A percentile compares a stretch with the other conserved stretches of the same genome.
phyloP scores from a whole-genome alignment of 75 land plant species.

The Cupressus sempervirens region DNA sequence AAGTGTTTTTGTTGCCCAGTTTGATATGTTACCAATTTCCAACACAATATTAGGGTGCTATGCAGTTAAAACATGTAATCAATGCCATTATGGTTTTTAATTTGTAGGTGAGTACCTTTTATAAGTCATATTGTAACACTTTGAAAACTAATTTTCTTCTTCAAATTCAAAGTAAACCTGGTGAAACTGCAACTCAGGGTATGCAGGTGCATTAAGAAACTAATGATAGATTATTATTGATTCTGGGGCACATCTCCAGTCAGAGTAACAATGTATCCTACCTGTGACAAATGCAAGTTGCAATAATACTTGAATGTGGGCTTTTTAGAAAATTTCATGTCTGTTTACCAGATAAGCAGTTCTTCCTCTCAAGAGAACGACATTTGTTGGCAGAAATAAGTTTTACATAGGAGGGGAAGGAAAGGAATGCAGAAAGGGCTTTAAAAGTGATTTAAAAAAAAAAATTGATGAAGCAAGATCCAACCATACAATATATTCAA shows the following conservation, averaged over 20 bases:
- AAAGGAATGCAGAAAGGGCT: not conserved
- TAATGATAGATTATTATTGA: not conserved
- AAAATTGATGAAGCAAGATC: not conserved
- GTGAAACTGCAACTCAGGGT: not conserved
- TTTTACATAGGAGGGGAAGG: not conserved
- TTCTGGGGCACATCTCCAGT: not conserved
- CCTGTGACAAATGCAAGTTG: not conserved
- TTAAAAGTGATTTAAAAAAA: not conserved
- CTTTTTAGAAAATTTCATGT: not conserved
- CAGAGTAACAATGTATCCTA: not conserved
- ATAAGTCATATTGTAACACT: not conserved
- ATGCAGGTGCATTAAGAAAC: not conserved
- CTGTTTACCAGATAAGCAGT: not conserved
- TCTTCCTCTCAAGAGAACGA: not conserved
- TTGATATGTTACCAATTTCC: not conserved
- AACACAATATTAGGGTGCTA: not conserved
- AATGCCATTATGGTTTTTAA: not conserved
- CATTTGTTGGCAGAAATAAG: not conserved
- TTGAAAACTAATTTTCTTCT: not conserved
- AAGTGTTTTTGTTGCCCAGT: not conserved
- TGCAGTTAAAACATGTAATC: not conserved
- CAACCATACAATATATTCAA: not conserved
- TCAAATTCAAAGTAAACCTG: not conserved
- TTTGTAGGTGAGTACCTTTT: not conserved
- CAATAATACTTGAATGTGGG: not conserved